These are phyloP conservation scores for Raphanus hybrid DNA, from an alignment of 441 rosid genomes.

Conservation along the genomic window DNA sequence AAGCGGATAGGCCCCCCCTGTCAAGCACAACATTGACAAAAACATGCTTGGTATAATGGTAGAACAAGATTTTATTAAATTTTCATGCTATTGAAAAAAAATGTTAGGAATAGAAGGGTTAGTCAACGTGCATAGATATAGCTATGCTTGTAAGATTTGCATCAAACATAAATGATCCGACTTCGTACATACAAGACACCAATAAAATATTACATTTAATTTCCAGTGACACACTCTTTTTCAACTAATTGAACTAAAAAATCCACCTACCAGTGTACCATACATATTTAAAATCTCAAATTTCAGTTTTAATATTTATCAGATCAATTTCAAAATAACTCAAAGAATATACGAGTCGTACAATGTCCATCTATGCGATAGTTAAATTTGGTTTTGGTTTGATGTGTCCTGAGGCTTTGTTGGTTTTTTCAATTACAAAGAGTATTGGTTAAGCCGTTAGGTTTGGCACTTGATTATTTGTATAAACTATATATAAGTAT, in stretches of 20 bases:
- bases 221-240: slow-evolving; percentile 12
- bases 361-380: background rate
- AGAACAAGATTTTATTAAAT: background rate
- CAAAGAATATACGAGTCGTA: background rate
- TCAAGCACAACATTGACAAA: background rate
- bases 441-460: background rate
- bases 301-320: background rate
- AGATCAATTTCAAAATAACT: background rate
- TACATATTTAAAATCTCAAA: slow-evolving; percentile 12
- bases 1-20: too few relatives aligned
- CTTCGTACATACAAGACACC: too few relatives aligned
- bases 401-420: background rate
- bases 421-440: background rate
- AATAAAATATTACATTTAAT: background rate
- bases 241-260: slow-evolving; percentile 31
- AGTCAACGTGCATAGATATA: slow-evolving; percentile 7
- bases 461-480: background rate
- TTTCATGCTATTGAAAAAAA: background rate
- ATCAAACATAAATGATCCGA: slow-evolving; percentile 25
- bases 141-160: slow-evolving; percentile 19
- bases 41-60: background rate
- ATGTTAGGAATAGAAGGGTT: background rate
- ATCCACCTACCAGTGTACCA: slow-evolving; percentile 23
- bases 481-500: background rate
- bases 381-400: background rate